Percentiles rank a stretch among this genome's conserved stretches.
These are phyloP conservation scores for Fomes fomentarius DNA, from an alignment of 1,284 basidiomycete species.

Conservation along the genomic window DNA sequence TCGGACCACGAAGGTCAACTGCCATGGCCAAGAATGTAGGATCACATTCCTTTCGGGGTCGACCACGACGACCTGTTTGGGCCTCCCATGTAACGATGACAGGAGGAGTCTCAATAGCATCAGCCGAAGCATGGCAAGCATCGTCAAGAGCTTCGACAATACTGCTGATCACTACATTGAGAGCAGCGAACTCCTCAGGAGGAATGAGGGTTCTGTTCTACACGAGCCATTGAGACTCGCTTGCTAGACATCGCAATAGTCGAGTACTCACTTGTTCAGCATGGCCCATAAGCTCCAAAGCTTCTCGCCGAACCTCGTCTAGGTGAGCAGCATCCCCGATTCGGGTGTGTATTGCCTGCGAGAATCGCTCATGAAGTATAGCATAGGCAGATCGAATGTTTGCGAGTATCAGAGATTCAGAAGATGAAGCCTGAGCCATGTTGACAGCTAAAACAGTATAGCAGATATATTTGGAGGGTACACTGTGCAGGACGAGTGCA, in stretches of 20 bases:
- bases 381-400: background rate
- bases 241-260: background rate
- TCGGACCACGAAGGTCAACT: constrained; percentile 31
- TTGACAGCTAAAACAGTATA: background rate
- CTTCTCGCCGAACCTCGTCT: background rate
- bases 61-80: constrained; percentile 27
- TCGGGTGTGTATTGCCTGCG: background rate
- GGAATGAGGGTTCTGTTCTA: background rate
- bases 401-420: background rate
- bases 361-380: background rate
- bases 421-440: background rate
- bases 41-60: constrained; percentile 35
- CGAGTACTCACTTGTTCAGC: background rate
- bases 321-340: background rate
- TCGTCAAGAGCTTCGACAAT: constrained; percentile 30
- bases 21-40: constrained; percentile 29
- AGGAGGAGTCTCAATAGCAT: constrained; percentile 22
- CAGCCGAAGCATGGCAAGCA: constrained; percentile 25
- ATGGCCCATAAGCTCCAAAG: background rate
- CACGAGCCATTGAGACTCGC: background rate
- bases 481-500: background rate
- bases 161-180: constrained; percentile 16
- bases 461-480: background rate
- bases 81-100: constrained; percentile 14
- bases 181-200: constrained; percentile 19